Evolutionary conservation across 2,329 filamentous ascomycete genomes (phyloP).

Genomic region (Grosmannia clavigera): DNA sequence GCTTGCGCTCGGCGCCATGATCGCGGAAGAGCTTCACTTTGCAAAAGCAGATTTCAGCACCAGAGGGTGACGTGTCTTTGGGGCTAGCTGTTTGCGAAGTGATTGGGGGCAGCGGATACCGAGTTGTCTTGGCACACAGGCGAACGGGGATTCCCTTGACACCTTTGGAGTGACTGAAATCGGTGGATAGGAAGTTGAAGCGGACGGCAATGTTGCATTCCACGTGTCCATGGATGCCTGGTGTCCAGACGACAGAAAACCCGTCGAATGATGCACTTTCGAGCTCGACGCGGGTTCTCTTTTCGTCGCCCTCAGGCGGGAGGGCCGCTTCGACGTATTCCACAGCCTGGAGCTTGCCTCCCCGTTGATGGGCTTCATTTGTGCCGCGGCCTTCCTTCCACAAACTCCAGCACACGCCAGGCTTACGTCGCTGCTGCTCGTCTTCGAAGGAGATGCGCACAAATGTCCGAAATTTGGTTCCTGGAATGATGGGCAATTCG

Average conservation of each 20-base stretch:
- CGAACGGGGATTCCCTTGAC: slow-evolving; percentile 95
- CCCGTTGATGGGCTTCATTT: slow-evolving; percentile 87
- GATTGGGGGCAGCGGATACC: slow-evolving; percentile 4
- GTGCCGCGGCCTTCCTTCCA: slow-evolving; percentile 96
- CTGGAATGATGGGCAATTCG: slow-evolving; percentile 42
- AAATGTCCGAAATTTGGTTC: slow-evolving; percentile 72
- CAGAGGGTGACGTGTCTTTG: slow-evolving; percentile 23
- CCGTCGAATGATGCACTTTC: slow-evolving; percentile 81
- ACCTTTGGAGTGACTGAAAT: slow-evolving; percentile 97
- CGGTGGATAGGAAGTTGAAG: slow-evolving; percentile 97
- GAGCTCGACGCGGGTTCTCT: slow-evolving; percentile 55
- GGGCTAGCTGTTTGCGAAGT: slow-evolving; percentile 37
- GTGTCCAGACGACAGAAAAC: slow-evolving; percentile 83
- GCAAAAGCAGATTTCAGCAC: slow-evolving; percentile 71
- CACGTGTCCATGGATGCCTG: slow-evolving; percentile 51
- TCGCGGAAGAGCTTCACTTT: slow-evolving; percentile 96
- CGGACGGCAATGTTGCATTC: slow-evolving; percentile 84
- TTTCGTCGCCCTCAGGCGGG: slow-evolving; percentile 48
- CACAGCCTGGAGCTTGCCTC: slow-evolving; percentile 84
- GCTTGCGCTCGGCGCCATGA: slow-evolving; percentile 86
- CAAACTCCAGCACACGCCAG: slow-evolving; percentile 56
- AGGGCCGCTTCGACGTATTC: slow-evolving; percentile 70
- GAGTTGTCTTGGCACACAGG: slow-evolving; percentile 71
- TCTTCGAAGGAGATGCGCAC: slow-evolving; percentile 96
- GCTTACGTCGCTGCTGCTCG: slow-evolving; percentile 77